Evolutionary conservation across 2,329 filamentous ascomycete genomes (phyloP), one percentile per base, ranked within the genome.

Genomic region (Aspergillus ruber): DNA sequence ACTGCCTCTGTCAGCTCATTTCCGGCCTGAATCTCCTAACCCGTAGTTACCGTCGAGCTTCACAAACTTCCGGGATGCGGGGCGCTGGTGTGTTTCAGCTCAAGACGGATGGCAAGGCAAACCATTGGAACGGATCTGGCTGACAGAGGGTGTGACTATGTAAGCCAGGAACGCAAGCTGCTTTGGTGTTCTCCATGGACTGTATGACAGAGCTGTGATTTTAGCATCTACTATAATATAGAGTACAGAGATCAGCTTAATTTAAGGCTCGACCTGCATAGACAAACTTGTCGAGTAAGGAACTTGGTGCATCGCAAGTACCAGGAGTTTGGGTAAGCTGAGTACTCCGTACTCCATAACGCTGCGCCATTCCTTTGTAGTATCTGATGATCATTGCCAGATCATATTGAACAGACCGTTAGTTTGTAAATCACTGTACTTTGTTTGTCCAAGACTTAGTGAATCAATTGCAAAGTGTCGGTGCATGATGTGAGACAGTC

Each of bases 11-110:
- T 17, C 33, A 36, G 17, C n/a, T 36, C 33, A 36, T 36, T 36
- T 18, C n/a, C 6, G 33, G 33, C n/a, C 33, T 36, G 5, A 17
- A 15, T 36, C 9, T n/a, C 33, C 33, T 36, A 2, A 36, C 6
- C n/a, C n/a, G n/a, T 41, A n/a, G n/a, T n/a, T n/a, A 48, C 25
- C 25, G 10, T 29, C 46, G 44, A 44, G 32, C 43, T 42, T 47
- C 50, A 51, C 41, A 44, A 47, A 47, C 35, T 39, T 33, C 40
- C 50, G 54, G 53, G 54, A 55, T 55, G 54, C 53, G 54, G 54
- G 53, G 54, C 52, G 29, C 41, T 49, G 42, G 40, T 45, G 33
- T 48, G 54, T 55, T 52, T 55, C 54, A 54, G 43, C 23, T 39
- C n/a, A 12, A 20, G 36, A 21, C 36, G 17, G 17, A 10, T 10